Evolutionary conservation across 768 basidiomycete genomes (phyloP), one percentile per base, ranked within the genome.

Genomic region (Lactarius psammicola): DNA sequence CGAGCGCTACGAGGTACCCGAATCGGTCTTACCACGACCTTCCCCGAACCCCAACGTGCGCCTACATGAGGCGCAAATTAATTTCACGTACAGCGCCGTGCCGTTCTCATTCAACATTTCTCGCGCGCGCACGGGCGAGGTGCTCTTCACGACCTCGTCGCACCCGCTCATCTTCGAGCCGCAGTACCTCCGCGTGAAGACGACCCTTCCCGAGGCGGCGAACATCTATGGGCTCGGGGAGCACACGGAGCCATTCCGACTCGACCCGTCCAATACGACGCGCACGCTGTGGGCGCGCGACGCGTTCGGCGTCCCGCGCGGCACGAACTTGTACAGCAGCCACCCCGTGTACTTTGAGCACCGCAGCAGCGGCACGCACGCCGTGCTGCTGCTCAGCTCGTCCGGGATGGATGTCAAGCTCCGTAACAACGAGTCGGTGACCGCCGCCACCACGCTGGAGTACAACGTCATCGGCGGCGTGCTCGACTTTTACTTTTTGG

Each of bases 191-290:
- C 87, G 89, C 60, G 76, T 92, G 68, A 87, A 88, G 72, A 88
- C 88, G 20, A 73, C 72, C 53, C 74, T 92, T 0, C 86, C 88
- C 0, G 60, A 73, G 3, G 74, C 82, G 49, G 82, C 90, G 31
- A 90, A 91, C 74, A 82, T 92, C 62, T 91, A 90, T 72, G 91
- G 91, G 2, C 80, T 92, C 11, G 90, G 90, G n/a, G 88, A 89
- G 69, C 86, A 88, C 72, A 84, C 85, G 5, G 81, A 88, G 65
- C 71, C 82, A 0, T 89, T 90, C 81, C 84, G 82, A 18, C 82
- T 90, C 31, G 75, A 78, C 30, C 74, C 75, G 7, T 66, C 72
- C 61, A 80, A 79, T 71, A 76, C 73, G 61, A 80, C 77, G 28
- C 78, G 80, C n/a, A 81, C 80, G 28, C 55, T 89, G 13, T 90